Evolutionary conservation across 306 rosid species (phyloP).

Genomic region (Quercus berberidifolia): DNA sequence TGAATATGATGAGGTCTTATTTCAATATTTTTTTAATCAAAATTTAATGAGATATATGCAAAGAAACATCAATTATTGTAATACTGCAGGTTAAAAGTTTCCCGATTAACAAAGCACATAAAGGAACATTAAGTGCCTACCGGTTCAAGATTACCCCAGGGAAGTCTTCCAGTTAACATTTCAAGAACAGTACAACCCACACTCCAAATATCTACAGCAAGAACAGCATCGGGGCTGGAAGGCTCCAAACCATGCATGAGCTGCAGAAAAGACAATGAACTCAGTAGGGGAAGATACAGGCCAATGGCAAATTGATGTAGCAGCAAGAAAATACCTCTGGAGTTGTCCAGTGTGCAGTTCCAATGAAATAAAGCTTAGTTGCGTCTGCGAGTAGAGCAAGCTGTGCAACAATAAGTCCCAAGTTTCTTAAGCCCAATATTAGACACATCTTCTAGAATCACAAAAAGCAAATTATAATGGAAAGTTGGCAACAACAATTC

Average conservation of each 20-base stretch:
- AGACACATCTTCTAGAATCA: background rate
- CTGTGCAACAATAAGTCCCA: conserved; percentile 45
- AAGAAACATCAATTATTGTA: background rate
- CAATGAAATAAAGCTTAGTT: conserved; percentile 79
- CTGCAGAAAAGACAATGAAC: conserved; percentile 35
- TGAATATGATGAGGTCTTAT: no score
- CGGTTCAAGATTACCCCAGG: conserved; percentile 62
- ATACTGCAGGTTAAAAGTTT: background rate
- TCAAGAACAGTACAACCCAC: conserved; percentile 94
- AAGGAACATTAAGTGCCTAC: conserved; percentile 35
- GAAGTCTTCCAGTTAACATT: conserved; percentile 47
- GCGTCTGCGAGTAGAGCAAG: conserved; percentile 49
- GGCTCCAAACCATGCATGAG: conserved; percentile 73
- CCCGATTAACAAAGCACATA: background rate
- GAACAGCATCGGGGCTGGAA: conserved; percentile 70
- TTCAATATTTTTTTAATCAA: no score
- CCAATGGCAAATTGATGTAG: no score
- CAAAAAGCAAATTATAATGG: conserved; percentile 2
- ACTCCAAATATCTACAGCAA: conserved; percentile 94
- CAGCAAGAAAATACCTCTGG: conserved; percentile 62
- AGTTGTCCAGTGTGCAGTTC: conserved; percentile 99
- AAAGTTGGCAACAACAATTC: background rate
- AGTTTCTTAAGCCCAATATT: background rate
- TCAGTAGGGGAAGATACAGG: background rate
- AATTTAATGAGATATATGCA: background rate